A percentile compares a stretch with the other conserved stretches of the same genome.
phyloP scores from a whole-genome alignment of 768 basidiomycete species.

The Russula virescens region DNA sequence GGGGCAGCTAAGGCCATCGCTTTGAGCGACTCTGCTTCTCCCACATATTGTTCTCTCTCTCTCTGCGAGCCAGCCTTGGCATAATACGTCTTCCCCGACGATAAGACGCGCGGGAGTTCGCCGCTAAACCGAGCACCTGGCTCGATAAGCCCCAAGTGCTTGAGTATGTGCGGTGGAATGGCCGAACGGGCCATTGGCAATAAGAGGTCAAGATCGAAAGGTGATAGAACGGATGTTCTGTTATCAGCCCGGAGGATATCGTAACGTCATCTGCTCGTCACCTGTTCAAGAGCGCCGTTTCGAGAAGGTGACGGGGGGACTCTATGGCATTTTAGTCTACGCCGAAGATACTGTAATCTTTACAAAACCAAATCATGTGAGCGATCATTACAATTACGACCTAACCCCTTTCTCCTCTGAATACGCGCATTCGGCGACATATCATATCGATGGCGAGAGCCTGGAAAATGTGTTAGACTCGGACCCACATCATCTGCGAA shows the following conservation, averaged over 20 bases:
- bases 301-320: background rate
- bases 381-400: background rate
- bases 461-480: conserved; percentile 32
- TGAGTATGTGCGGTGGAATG: conserved; percentile 34
- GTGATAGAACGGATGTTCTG: background rate
- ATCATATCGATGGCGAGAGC: conserved; percentile 46
- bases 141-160: conserved; percentile 45
- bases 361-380: background rate
- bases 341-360: background rate
- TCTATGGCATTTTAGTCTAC: background rate
- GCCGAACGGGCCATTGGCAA: conserved; percentile 13
- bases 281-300: background rate
- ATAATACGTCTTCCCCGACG: conserved; percentile 54
- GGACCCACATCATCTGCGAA: background rate
- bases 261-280: background rate
- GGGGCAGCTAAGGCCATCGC: conserved; percentile 62
- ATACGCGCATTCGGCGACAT: too few relatives aligned
- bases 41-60: conserved; percentile 60
- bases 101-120: conserved; percentile 41
- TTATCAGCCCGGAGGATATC: background rate
- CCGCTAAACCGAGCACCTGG: conserved; percentile 44
- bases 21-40: conserved; percentile 64
- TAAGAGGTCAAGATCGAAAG: background rate
- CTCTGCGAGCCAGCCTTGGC: conserved; percentile 49
- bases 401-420: background rate